Evolutionary conservation across 208 protist species (phyloP), one percentile per base, ranked within the genome.

Genomic region (Acanthamoeba castellanii): DNA sequence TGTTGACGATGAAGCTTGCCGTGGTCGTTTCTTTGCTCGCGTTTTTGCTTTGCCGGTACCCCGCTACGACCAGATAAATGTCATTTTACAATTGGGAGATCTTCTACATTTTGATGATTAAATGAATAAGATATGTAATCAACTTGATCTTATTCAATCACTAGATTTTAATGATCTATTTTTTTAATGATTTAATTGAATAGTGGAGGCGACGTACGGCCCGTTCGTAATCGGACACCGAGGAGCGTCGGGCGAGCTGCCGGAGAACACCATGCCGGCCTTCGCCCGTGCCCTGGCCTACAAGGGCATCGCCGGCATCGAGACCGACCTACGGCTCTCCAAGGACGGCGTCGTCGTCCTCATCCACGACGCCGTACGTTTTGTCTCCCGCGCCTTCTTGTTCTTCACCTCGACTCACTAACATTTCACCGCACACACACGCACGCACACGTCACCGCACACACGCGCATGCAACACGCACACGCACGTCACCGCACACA

Each of bases 291-390:
- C 70, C 9, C 70, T 78, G 16, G 37, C 7, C 11, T 78, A 78
- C 70, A 42, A 22, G 27, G 70, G 70, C 70, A 78, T 78, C 30
- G 70, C 70, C 32, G 70, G 70, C 70, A 78, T 78, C 70, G 70
- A 78, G 70, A 78, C 70, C 32, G 70, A 78, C 37, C 70, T 78
- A 2, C 70, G 70, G 11, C 70, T 78, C 32, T 47, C 70, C 30
- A 8, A 20, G 11, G 70, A 78, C 70, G 37, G 37, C 30, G 70
- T 78, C 70, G 30, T 78, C n/a, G 70, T 78, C 30, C 70, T 78
- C 70, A 78, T 78, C n/a, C 70, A 78, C 70, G 70, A 78, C 37
- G 70, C n/a, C 37, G 70, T 78, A 78, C 70, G 66, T 37, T 61
- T 61, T 5, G 6, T 66, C 59, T 66, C 25, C 59, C 22, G 5